These are phyloP conservation scores for Ustilago xerochloae DNA, from an alignment of 1,284 basidiomycete species.

Conservation along the genomic window DNA sequence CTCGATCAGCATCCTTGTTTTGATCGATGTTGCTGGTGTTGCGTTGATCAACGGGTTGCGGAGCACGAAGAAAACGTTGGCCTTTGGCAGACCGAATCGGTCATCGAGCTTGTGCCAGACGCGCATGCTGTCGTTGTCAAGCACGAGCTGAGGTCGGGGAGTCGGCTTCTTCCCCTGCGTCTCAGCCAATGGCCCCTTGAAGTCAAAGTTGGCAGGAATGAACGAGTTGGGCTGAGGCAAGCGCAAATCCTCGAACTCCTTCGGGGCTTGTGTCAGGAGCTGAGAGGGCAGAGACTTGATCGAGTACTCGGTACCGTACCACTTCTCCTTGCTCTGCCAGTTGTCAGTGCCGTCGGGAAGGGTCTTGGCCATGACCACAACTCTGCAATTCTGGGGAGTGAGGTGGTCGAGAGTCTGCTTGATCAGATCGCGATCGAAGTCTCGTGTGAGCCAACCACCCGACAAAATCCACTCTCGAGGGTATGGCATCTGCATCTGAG, in stretches of 20 bases:
- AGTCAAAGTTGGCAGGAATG: conserved; percentile 63
- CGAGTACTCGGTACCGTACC: conserved; percentile 68
- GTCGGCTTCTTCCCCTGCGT: conserved; percentile 48
- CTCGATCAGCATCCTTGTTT: conserved; percentile 79
- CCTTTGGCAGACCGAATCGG: conserved; percentile 67
- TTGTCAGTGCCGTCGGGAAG: conserved; percentile 56
- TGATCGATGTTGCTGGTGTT: conserved; percentile 69
- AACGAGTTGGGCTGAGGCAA: conserved; percentile 66
- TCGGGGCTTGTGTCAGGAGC: conserved; percentile 32
- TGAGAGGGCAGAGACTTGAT: conserved; percentile 51
- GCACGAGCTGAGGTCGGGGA: conserved; percentile 59
- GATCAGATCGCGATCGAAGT: conserved; percentile 80
- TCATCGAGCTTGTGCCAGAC: conserved; percentile 68
- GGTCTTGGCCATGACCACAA: conserved; percentile 79
- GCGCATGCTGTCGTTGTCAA: conserved; percentile 54
- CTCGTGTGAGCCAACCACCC: conserved; percentile 79
- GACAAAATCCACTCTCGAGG: conserved; percentile 83
- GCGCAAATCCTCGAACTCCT: conserved; percentile 56
- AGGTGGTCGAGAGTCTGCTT: conserved; percentile 76
- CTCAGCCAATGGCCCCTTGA: conserved; percentile 39
- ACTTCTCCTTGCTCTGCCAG: conserved; percentile 63
- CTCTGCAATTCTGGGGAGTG: conserved; percentile 76
- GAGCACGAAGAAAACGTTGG: conserved; percentile 64
- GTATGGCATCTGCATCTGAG: conserved; percentile 81
- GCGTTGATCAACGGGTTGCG: conserved; percentile 67